A percentile compares a stretch with the other conserved stretches of the same genome.
Conservation (phyloP, 352 stramenopile species). For the Globisporangium camurandrum region DNA sequence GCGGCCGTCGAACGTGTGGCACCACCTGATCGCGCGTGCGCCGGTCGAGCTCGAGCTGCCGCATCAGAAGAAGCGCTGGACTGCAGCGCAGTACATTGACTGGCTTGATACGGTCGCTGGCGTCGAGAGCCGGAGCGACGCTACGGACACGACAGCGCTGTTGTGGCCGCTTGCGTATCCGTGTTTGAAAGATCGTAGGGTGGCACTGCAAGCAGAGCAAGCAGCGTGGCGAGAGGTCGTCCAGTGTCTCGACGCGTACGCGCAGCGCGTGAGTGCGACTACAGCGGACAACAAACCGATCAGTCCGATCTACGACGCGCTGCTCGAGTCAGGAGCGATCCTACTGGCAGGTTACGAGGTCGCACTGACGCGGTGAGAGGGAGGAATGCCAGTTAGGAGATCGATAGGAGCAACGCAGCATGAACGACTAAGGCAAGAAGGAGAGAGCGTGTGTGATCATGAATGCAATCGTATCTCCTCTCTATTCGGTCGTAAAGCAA, state of each 20-base stretch:
- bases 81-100: slow-evolving; percentile 65
- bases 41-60: slow-evolving; percentile 67
- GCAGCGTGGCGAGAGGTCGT: slow-evolving; percentile 74
- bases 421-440: too few relatives aligned
- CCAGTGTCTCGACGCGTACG: slow-evolving; percentile 75
- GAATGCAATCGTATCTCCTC: too few relatives aligned
- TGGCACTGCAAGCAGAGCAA: slow-evolving; percentile 51
- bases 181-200: slow-evolving; percentile 46
- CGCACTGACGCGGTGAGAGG: slow-evolving; percentile 10
- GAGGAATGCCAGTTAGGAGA: background rate
- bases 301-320: slow-evolving; percentile 62
- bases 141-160: slow-evolving; percentile 17
- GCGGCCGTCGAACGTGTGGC: slow-evolving; percentile 80
- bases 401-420: too few relatives aligned
- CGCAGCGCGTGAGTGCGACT: slow-evolving; percentile 57
- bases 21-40: slow-evolving; percentile 67
- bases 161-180: slow-evolving; percentile 55
- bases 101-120: slow-evolving; percentile 60
- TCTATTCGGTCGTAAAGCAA: too few relatives aligned
- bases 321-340: slow-evolving; percentile 70
- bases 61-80: slow-evolving; percentile 70
- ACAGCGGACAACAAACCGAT: slow-evolving; percentile 26
- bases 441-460: too few relatives aligned
- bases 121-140: slow-evolving; percentile 1
- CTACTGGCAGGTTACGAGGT: slow-evolving; percentile 79